Evolutionary conservation across 1,284 basidiomycete species (phyloP).

Genomic region (Somion occarium): DNA sequence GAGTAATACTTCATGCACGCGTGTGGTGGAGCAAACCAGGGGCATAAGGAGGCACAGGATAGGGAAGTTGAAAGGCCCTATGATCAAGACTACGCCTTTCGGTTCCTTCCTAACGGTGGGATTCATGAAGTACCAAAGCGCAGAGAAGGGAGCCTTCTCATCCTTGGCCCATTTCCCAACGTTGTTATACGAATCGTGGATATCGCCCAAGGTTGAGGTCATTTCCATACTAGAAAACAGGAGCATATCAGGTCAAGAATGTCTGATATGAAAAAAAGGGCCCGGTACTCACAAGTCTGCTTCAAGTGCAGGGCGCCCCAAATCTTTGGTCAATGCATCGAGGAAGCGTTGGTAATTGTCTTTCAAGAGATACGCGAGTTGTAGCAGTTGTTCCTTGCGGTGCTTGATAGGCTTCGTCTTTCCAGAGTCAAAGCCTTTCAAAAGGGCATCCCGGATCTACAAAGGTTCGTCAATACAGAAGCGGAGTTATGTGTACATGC

Average conservation of each 20-base stretch:
- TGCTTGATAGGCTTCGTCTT: constrained; percentile 55
- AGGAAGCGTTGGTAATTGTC: constrained; percentile 58
- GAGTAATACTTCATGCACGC: neutral
- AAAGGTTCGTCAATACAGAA: neutral
- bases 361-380: constrained; percentile 60
- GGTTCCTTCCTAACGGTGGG: constrained; percentile 72
- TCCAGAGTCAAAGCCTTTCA: constrained; percentile 48
- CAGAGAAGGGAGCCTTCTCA: constrained; percentile 52
- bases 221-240: constrained; percentile 48
- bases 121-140: constrained; percentile 39
- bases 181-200: constrained; percentile 58
- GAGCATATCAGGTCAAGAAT: neutral
- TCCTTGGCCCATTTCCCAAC: constrained; percentile 77
- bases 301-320: constrained; percentile 55
- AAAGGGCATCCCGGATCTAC: constrained; percentile 55
- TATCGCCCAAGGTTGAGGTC: constrained; percentile 49
- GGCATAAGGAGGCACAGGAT: constrained; percentile 32
- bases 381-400: constrained; percentile 62
- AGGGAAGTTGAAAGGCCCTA: constrained; percentile 59
- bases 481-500: neutral
- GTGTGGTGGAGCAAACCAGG: neutral
- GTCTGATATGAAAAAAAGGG: neutral
- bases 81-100: constrained; percentile 71
- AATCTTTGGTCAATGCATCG: constrained; percentile 48
- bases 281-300: constrained; percentile 52